phyloP scores from a whole-genome alignment of 2,329 filamentous ascomycete species.

The Apiospora hydei region DNA sequence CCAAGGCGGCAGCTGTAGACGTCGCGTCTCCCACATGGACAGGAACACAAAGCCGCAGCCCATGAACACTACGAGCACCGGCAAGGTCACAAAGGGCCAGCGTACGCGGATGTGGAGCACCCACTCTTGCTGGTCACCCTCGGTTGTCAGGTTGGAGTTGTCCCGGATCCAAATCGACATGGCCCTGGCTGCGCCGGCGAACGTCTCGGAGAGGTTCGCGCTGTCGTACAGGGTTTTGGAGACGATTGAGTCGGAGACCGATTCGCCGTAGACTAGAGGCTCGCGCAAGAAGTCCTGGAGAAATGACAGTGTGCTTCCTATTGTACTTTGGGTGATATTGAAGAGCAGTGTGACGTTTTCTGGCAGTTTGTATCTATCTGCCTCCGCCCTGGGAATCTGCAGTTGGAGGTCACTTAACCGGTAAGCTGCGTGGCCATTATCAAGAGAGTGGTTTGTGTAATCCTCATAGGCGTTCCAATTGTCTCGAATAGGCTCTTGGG shows the following conservation, averaged over 20 bases:
- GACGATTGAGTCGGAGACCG: not conserved
- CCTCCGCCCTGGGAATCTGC: not conserved
- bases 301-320: not conserved
- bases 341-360: not conserved
- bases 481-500: not conserved
- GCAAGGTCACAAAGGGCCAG: constrained; percentile 18
- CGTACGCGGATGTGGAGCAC: constrained; percentile 19
- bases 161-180: constrained; percentile 11
- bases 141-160: not conserved
- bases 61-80: not conserved
- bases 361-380: not conserved
- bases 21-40: constrained; percentile 29
- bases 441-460: not conserved
- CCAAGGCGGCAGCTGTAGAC: constrained; percentile 30
- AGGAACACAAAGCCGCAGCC: constrained; percentile 2
- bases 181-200: not conserved
- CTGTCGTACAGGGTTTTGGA: not conserved
- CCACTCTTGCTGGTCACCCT: not conserved
- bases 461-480: not conserved
- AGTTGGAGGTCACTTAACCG: too few relatives aligned
- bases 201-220: not conserved
- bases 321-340: constrained; percentile 21
- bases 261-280: not conserved
- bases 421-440: too few relatives aligned
- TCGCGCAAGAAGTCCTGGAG: not conserved